Evolutionary conservation across 2,329 filamentous ascomycete species (phyloP).

Genomic region (Raffaelea deltoideospora): DNA sequence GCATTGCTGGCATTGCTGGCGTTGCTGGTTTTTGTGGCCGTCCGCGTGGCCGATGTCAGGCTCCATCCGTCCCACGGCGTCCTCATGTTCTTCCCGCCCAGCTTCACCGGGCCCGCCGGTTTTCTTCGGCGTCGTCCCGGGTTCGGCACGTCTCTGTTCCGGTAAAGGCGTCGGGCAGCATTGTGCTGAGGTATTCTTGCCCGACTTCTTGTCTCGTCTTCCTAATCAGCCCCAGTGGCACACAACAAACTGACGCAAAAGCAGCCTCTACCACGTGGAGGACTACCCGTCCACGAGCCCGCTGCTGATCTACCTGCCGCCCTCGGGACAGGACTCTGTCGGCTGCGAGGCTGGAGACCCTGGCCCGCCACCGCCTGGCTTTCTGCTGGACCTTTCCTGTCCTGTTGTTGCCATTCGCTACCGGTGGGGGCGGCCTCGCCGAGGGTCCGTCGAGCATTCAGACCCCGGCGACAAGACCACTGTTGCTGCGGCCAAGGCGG

Average conservation of each 20-base stretch:
- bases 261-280: constrained; percentile 33
- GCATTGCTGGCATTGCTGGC: too few species aligned
- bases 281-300: constrained; percentile 23
- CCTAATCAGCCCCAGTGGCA: too few species aligned
- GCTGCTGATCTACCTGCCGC: constrained; percentile 40
- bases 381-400: constrained; percentile 22
- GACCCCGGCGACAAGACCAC: too few species aligned
- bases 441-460: too few species aligned
- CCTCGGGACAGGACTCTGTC: constrained; percentile 19
- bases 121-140: too few species aligned
- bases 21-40: too few species aligned
- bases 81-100: too few species aligned
- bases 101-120: too few species aligned
- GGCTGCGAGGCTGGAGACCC: constrained; percentile 7
- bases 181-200: constrained; percentile 4
- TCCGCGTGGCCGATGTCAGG: too few species aligned
- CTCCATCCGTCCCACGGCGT: too few species aligned
- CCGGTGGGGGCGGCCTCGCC: constrained; percentile 33
- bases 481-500: too few species aligned
- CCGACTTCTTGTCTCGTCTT: neutral
- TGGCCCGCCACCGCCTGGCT: constrained; percentile 19
- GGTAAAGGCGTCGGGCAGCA: neutral
- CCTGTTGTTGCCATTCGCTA: constrained; percentile 44
- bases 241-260: constrained; percentile 5
- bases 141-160: neutral